phyloP scores from a whole-genome alignment of 2,329 filamentous ascomycete species.

The Aspergillus thermomutatus region DNA sequence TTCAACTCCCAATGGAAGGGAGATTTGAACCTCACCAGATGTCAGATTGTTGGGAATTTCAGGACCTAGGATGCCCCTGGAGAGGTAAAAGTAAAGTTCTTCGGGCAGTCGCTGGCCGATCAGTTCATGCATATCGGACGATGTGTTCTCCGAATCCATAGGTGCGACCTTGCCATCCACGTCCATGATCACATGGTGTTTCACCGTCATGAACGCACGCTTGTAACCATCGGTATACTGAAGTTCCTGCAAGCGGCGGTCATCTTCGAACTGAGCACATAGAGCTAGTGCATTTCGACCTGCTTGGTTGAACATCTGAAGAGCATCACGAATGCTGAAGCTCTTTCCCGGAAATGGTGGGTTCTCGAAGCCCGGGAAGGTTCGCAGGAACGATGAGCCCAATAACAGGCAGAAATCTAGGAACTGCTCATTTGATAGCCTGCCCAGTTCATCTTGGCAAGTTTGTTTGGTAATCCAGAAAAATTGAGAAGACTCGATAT shows the following conservation, averaged over 20 bases:
- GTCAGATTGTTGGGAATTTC: constrained; percentile 79
- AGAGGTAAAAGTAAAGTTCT: constrained; percentile 87
- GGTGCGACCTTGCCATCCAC: constrained; percentile 74
- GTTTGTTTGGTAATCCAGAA: constrained; percentile 62
- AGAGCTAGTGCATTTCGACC: constrained; percentile 68
- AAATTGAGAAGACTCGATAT: constrained; percentile 61
- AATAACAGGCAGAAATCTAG: constrained; percentile 79
- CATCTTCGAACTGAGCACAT: constrained; percentile 75
- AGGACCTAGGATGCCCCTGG: constrained; percentile 74
- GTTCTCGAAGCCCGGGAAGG: constrained; percentile 74
- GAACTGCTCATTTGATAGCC: constrained; percentile 68
- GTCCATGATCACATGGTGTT: constrained; percentile 81
- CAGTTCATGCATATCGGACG: constrained; percentile 82
- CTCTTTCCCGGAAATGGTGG: constrained; percentile 53
- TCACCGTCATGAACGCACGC: constrained; percentile 77
- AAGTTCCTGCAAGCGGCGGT: constrained; percentile 66
- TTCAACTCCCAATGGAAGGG: constrained; percentile 81
- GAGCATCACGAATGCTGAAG: constrained; percentile 67
- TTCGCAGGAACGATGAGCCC: constrained; percentile 74
- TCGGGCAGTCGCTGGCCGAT: constrained; percentile 85
- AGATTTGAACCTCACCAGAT: constrained; percentile 71
- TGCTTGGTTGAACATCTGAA: constrained; percentile 67
- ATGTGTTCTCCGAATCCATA: constrained; percentile 68
- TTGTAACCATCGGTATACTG: constrained; percentile 84
- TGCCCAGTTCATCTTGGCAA: constrained; percentile 65